A percentile compares a stretch with the other conserved stretches of the same genome.
Conservation (phyloP, 2,329 filamentous ascomycete genomes). For the Colletotrichum sojae region DNA sequence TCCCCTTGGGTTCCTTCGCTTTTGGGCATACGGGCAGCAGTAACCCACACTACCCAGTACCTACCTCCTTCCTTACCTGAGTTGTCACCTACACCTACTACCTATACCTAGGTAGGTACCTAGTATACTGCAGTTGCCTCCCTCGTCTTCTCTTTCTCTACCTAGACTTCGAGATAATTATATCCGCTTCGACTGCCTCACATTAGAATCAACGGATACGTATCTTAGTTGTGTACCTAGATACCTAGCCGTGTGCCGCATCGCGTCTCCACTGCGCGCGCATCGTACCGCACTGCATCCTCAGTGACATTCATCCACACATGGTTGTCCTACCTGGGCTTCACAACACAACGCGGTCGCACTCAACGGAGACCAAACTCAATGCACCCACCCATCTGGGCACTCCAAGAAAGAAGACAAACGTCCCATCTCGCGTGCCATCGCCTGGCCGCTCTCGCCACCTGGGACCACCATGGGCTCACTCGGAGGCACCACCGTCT, state of each 20-base stretch:
- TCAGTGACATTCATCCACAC: constrained; percentile 31
- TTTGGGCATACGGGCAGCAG: too few species aligned
- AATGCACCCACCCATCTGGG: constrained; percentile 27
- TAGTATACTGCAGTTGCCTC: neutral
- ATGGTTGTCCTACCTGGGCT: neutral
- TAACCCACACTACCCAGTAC: too few species aligned
- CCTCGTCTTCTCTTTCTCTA: neutral
- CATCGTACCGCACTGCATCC: constrained; percentile 4
- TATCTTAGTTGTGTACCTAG: constrained; percentile 7
- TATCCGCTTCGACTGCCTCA: neutral
- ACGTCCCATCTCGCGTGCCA: constrained; percentile 36
- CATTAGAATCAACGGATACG: constrained; percentile 11
- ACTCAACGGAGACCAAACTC: constrained; percentile 22
- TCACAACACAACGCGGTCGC: constrained; percentile 14
- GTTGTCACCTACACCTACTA: too few species aligned
- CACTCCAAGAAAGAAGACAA: constrained; percentile 9
- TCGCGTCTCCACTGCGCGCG: constrained; percentile 8
- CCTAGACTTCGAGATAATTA: too few species aligned
- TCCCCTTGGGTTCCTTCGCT: too few species aligned
- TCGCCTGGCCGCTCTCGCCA: constrained; percentile 34
- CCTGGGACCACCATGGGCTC: constrained; percentile 33
- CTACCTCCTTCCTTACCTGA: too few species aligned
- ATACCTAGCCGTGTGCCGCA: neutral
- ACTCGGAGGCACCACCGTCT: constrained; percentile 33
- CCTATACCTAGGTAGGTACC: too few species aligned